Conservation (phyloP, 345 rosid species). For the Citrus sp. region DNA sequence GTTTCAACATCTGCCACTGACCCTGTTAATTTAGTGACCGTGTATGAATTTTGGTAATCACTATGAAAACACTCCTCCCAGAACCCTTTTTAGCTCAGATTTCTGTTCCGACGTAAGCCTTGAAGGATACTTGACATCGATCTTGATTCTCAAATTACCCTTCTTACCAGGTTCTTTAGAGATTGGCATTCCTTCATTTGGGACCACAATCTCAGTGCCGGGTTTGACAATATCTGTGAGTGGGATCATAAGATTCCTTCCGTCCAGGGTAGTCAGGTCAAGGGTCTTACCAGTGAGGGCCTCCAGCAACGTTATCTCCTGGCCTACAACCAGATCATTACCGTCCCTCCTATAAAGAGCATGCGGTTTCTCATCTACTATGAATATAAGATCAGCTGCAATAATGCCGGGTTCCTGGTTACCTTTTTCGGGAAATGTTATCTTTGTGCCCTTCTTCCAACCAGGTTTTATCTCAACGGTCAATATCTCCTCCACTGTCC, state of each 20-base stretch:
- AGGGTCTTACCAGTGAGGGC: constrained; percentile 82
- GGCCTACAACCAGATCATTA: constrained; percentile 64
- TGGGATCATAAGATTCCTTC: constrained; percentile 67
- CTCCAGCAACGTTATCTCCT: constrained; percentile 81
- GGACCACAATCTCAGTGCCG: constrained; percentile 68
- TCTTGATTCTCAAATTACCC: constrained; percentile 78
- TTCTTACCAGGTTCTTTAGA: constrained; percentile 77
- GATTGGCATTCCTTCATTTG: constrained; percentile 91
- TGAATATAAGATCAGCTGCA: constrained; percentile 76
- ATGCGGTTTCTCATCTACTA: constrained; percentile 89
- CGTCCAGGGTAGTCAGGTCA: constrained; percentile 62
- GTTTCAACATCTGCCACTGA: neutral
- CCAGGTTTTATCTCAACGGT: constrained; percentile 89
- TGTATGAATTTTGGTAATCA: constrained; percentile 19
- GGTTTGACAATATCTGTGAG: constrained; percentile 73
- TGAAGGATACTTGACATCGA: constrained; percentile 81
- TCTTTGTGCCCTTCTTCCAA: constrained; percentile 96
- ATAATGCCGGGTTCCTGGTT: constrained; percentile 75
- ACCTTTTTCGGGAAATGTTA: constrained; percentile 86
- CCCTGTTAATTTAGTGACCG: neutral
- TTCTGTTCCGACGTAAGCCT: constrained; percentile 75
- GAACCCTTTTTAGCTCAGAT: constrained; percentile 70
- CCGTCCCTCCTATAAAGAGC: constrained; percentile 75
- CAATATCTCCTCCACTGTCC: constrained; percentile 67
- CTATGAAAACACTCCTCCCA: constrained; percentile 54